Conservation (phyloP, 768 basidiomycete genomes). For the Russula ochroleuca region DNA sequence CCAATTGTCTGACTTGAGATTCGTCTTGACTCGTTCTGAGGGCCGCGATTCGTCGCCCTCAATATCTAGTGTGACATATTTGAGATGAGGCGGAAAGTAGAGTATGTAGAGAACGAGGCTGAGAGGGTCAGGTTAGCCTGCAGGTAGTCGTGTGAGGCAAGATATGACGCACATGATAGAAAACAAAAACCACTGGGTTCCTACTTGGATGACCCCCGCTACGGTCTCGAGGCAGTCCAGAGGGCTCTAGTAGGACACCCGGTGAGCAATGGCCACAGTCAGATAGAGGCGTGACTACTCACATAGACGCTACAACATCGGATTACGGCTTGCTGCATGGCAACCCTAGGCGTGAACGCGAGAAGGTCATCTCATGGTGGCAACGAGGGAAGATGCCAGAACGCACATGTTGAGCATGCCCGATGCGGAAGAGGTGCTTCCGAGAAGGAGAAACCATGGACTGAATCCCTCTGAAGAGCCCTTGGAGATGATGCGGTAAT, state of each 20-base stretch:
- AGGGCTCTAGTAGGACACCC: slow-evolving; percentile 43
- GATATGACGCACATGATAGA: slow-evolving; percentile 65
- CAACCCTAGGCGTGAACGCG: slow-evolving; percentile 48
- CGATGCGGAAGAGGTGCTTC: slow-evolving; percentile 77
- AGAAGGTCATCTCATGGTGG: slow-evolving; percentile 4
- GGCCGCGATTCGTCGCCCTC: slow-evolving; percentile 42
- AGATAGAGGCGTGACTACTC: slow-evolving; percentile 32
- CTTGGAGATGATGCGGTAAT: slow-evolving; percentile 71
- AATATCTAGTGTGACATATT: slow-evolving; percentile 52
- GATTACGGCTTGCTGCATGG: slow-evolving; percentile 79
- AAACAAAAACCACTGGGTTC: slow-evolving; percentile 81
- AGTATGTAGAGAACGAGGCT: slow-evolving; percentile 88
- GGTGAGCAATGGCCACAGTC: slow-evolving; percentile 4
- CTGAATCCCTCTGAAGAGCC: slow-evolving; percentile 86
- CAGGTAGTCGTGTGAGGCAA: not conserved
- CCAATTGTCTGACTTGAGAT: slow-evolving; percentile 65
- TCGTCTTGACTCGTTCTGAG: slow-evolving; percentile 43
- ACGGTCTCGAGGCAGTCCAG: slow-evolving; percentile 74
- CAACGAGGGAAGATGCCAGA: slow-evolving; percentile 28
- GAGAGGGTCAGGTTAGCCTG: not conserved
- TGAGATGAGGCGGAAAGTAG: slow-evolving; percentile 85
- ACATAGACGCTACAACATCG: slow-evolving; percentile 78
- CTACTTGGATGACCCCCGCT: slow-evolving; percentile 79
- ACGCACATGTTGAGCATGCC: slow-evolving; percentile 78
- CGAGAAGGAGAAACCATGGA: slow-evolving; percentile 86